A percentile compares a stretch with the other conserved stretches of the same genome.
phyloP scores from a whole-genome alignment of 1,139 yeast genomes.

The Hanseniaspora sp. region DNA sequence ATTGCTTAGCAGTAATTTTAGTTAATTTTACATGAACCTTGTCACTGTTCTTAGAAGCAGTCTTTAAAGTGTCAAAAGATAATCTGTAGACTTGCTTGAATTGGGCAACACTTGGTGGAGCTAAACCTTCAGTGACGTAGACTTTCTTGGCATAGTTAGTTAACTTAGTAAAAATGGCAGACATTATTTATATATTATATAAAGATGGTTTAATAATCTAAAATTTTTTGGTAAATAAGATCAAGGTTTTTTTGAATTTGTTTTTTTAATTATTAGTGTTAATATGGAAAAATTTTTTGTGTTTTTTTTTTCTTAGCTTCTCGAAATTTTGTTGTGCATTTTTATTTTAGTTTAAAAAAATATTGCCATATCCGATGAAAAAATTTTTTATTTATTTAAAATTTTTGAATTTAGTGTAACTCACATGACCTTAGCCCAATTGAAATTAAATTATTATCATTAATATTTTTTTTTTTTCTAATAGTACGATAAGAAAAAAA shows the following conservation, averaged over 20 bases:
- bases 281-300: neutral
- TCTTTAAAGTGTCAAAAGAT: conserved; percentile 32
- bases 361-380: neutral
- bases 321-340: neutral
- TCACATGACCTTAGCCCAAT: conserved; percentile 11
- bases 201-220: too few species aligned
- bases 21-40: conserved; percentile 36
- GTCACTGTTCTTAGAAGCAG: conserved; percentile 38
- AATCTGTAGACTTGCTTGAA: conserved; percentile 63
- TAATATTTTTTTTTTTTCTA: too few species aligned
- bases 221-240: neutral
- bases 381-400: neutral
- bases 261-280: neutral
- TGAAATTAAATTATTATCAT: neutral
- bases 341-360: neutral
- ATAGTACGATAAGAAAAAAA: neutral
- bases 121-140: conserved; percentile 81
- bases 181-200: conserved; percentile 5
- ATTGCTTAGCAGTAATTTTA: conserved; percentile 12
- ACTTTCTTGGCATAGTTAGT: conserved; percentile 56
- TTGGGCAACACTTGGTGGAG: conserved; percentile 77
- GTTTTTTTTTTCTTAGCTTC: neutral
- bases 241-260: neutral
- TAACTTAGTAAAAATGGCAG: conserved; percentile 21
- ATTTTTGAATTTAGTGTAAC: too few species aligned